phyloP scores from a whole-genome alignment of 495 filamentous ascomycete species.

The Podospora anserina region DNA sequence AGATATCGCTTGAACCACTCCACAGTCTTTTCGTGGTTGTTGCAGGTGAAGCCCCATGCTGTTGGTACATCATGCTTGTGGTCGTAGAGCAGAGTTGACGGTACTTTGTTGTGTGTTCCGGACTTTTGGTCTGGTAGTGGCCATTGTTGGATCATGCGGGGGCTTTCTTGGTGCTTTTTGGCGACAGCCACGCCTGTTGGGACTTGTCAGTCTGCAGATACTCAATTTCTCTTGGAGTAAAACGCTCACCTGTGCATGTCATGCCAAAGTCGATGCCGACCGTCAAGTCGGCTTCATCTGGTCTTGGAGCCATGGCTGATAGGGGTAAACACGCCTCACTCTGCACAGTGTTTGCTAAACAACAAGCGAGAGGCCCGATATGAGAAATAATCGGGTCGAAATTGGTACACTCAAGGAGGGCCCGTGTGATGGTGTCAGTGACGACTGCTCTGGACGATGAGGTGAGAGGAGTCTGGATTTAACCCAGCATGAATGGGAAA shows the following conservation, averaged over 20 bases:
- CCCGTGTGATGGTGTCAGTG: too few relatives aligned
- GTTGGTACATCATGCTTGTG: neutral
- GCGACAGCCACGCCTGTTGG: neutral
- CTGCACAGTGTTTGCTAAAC: neutral
- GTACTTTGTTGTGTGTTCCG: conserved; percentile 3
- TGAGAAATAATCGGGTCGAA: neutral
- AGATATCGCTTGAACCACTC: conserved; percentile 7
- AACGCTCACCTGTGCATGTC: neutral
- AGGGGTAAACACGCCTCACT: neutral
- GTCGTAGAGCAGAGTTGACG: conserved; percentile 2
- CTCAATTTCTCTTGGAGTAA: too few relatives aligned
- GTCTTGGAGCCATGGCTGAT: neutral
- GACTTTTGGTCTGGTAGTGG: neutral
- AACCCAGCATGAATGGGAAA: neutral
- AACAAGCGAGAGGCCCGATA: neutral
- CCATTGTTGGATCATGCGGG: conserved; percentile 2
- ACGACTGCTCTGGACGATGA: neutral
- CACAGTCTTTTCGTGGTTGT: neutral
- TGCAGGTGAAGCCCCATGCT: conserved; percentile 1
- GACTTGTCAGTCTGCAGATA: neutral
- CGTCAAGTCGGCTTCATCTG: neutral
- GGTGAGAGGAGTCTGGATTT: neutral
- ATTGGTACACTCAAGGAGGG: neutral
- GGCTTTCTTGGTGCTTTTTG: neutral
- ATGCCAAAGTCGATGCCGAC: conserved; percentile 9